Evolutionary conservation across 2,329 filamentous ascomycete genomes (phyloP).

Genomic region (Microcera coccophila): DNA sequence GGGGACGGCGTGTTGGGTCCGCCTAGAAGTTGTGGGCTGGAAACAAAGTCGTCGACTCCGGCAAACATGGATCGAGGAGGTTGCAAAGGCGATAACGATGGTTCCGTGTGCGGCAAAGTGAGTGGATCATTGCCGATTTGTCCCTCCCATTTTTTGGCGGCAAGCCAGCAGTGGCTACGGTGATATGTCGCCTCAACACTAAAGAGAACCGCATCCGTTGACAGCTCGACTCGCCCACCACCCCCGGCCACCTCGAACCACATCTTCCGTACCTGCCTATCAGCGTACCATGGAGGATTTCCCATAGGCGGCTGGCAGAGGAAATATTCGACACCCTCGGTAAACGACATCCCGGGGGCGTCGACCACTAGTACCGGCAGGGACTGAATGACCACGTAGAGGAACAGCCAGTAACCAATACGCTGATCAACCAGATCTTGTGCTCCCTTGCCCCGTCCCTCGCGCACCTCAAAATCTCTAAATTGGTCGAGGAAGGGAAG

Average conservation of each 20-base stretch:
- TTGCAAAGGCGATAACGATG: constrained; percentile 36
- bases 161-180: constrained; percentile 55
- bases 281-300: constrained; percentile 69
- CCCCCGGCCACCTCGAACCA: constrained; percentile 73
- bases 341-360: constrained; percentile 64
- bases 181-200: constrained; percentile 59
- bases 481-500: constrained; percentile 67
- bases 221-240: constrained; percentile 54
- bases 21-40: constrained; percentile 21
- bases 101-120: constrained; percentile 26
- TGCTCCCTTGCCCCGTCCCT: constrained; percentile 59
- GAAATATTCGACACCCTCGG: constrained; percentile 76
- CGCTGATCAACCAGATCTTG: constrained; percentile 68
- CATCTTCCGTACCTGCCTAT: constrained; percentile 59
- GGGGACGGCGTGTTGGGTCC: constrained; percentile 25
- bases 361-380: constrained; percentile 75
- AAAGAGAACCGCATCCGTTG: constrained; percentile 57
- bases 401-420: constrained; percentile 75
- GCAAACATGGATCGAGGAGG: constrained; percentile 37
- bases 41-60: constrained; percentile 25
- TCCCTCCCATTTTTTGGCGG: constrained; percentile 49
- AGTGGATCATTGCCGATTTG: constrained; percentile 26
- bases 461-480: constrained; percentile 65
- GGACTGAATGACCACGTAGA: constrained; percentile 73
- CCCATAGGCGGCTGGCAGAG: constrained; percentile 71